Base-by-base conservation (phyloP, 2,329 filamentous ascomycete species). In the Zasmidium cellare region DNA sequence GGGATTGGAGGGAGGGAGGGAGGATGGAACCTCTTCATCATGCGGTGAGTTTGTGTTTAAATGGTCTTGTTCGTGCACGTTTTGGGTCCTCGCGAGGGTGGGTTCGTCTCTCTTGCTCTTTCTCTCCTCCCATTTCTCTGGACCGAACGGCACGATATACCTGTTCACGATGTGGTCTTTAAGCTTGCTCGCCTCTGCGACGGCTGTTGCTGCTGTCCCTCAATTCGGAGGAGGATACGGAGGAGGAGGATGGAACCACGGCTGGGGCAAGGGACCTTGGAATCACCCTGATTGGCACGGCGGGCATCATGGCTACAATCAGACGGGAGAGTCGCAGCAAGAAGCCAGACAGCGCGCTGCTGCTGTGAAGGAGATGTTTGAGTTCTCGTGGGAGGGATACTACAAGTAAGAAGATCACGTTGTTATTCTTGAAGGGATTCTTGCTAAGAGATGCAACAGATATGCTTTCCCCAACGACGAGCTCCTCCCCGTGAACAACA, bases 331-430 rank as follows among this genome's bases (percentile, higher is more conserved):
- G 24, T 59, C 62, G 9, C 46, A 44, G 25, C 50, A 64, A 46
- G 61, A 61, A 53, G 51, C 61, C 16, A 46, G 51, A 22, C 53
- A 60, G 50, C 55, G 63, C 58, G 82, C 86, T 12, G 77, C 79
- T 50, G 84, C 84, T 1, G 84, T 92, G 53, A 87, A 85, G 70
- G 82, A 85, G 55, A 86, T 86, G 0, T 93, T 92, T 68, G 79
- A 83, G 57, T 81, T 82, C 66, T 87, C 88, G 1, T 93, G 89
- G 88, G 75, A 85, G 57, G 88, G 87, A 2, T 73, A 72, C 50
- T 67, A 64, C 44, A 54, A 68, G 57, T 67, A 35, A 38, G 57
- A 25, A 46, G 14, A 22, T 12, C 20, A 3, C 14, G n/a, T 18
- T 20, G 7, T 18, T 3, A 3, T n/a, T 20, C 24, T 16, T 23